Percentiles rank a stretch among this genome's conserved stretches.
Conservation (phyloP, 2,329 filamentous ascomycete genomes). For the Trichoderma sp. region DNA sequence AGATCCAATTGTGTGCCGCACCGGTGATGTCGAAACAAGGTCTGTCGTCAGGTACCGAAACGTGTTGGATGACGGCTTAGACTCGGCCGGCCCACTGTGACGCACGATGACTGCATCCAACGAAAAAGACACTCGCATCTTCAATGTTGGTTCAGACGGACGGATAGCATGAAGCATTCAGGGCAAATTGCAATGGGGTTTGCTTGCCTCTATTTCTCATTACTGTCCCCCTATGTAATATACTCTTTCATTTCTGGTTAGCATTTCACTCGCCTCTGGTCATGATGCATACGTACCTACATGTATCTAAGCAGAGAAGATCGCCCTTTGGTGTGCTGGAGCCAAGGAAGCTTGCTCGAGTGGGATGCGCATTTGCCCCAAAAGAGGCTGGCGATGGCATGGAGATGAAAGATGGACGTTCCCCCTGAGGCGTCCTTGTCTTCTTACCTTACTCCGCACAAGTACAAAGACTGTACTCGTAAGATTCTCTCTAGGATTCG, state of each 20-base stretch:
- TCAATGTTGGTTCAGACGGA: no score
- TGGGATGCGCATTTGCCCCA: not conserved
- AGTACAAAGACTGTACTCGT: no score
- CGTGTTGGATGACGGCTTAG: constrained; percentile 9
- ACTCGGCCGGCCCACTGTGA: constrained; percentile 13
- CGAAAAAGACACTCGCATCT: no score
- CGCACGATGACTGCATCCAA: not conserved
- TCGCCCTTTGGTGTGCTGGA: not conserved
- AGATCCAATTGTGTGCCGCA: no score
- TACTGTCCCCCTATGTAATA: not conserved
- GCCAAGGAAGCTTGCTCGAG: constrained; percentile 16
- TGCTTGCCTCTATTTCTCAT: not conserved
- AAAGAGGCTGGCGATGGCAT: not conserved
- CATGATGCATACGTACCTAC: not conserved
- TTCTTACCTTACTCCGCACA: no score
- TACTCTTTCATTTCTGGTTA: not conserved
- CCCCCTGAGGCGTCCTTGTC: no score
- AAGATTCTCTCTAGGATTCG: no score
- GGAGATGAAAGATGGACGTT: not conserved
- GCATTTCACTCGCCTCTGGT: not conserved
- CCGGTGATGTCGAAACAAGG: no score
- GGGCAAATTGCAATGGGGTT: not conserved
- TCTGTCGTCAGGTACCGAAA: not conserved
- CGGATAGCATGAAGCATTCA: no score
- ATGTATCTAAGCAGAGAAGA: constrained; percentile 13